A percentile compares a stretch with the other conserved stretches of the same genome.
These are phyloP conservation scores for Aspergillus bertholletiae DNA, from an alignment of 495 filamentous ascomycete species.

Conservation along the genomic window DNA sequence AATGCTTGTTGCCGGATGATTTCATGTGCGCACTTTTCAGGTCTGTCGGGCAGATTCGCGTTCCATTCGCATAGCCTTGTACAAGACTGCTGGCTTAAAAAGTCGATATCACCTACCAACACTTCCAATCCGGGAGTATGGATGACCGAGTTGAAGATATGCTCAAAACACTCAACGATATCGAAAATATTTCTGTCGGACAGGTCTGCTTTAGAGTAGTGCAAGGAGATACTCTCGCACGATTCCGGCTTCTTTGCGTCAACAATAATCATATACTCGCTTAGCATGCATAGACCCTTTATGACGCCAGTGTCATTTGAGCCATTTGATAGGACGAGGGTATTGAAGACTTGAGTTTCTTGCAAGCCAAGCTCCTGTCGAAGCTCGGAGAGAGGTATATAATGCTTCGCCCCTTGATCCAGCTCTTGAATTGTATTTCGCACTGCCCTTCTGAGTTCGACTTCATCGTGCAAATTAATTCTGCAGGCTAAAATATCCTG, in stretches of 20 bases:
- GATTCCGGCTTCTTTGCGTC: conserved; percentile 49
- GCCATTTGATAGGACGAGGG: conserved; percentile 33
- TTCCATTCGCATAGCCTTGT: conserved; percentile 38
- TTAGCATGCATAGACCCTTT: conserved; percentile 12
- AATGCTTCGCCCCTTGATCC: conserved; percentile 31
- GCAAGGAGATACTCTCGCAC: conserved; percentile 33
- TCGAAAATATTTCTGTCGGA: conserved; percentile 31
- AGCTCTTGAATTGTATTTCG: conserved; percentile 31
- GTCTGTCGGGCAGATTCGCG: conserved; percentile 18
- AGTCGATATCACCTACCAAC: conserved; percentile 22
- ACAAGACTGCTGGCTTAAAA: conserved; percentile 27
- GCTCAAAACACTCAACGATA: conserved; percentile 40
- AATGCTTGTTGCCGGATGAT: conserved; percentile 40
- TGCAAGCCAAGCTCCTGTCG: conserved; percentile 35
- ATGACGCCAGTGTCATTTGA: conserved; percentile 1
- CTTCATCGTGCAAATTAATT: conserved; percentile 31
- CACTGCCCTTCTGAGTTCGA: conserved; percentile 31
- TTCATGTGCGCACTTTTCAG: conserved; percentile 46
- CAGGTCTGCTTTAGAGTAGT: conserved; percentile 35
- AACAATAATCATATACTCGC: conserved; percentile 53
- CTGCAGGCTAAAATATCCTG: conserved; percentile 29
- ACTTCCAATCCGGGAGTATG: conserved; percentile 4
- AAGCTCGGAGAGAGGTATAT: conserved; percentile 35
- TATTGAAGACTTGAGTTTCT: conserved; percentile 48
- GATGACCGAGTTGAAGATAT: conserved; percentile 19